Base-by-base conservation (phyloP, 1,139 yeast species). In the Geotrichum siamense region DNA sequence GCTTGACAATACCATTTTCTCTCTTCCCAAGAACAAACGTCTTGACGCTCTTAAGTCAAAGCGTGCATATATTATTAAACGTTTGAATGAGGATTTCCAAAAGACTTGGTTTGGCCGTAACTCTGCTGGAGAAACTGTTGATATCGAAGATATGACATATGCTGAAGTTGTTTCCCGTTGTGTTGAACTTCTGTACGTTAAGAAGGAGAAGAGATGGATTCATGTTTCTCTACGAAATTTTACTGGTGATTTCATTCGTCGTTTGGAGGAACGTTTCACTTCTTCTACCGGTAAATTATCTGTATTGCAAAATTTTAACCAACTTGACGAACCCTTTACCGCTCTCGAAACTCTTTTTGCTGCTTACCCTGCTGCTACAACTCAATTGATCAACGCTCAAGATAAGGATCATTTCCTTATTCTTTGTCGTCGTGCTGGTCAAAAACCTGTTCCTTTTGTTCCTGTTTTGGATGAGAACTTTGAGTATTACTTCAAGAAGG, bases 381-480 rank as follows among this genome's bases (percentile, higher is more conserved):
- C 71, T 31, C 98, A 91, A 71, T 78, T 87, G 63, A 75, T 93
- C 63, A 86, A 85, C 58, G 94, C 94, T 62, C 96, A 89, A 71
- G 99, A 91, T 70, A 79, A 84, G 68, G 97, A 91, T 65, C 83
- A 72, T 75, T 93, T 91, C 74, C 75, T 93, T 68, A 77, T 78
- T 64, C 74, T 84, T 58, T 85, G 95, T 63, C 75, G 79, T 53
- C 79, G 81, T 63, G 95, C 95, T 56, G 63, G 71, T 50, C 97
- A 89, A 70, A 91, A 91, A 70, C 99, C 99, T 36, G 96, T 87
- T 62, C 98, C 98, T 52, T 91, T 91, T 60, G 89, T 91, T 56
- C 99, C 99, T 41, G 83, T 86, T 23, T 75, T 91, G 65, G 95
- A 93, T 62, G 94, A 85, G 55, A 82, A 86, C 70, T 87, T 91